phyloP scores from a whole-genome alignment of 805 yeast species.

The Saccharomycopsis malanga region DNA sequence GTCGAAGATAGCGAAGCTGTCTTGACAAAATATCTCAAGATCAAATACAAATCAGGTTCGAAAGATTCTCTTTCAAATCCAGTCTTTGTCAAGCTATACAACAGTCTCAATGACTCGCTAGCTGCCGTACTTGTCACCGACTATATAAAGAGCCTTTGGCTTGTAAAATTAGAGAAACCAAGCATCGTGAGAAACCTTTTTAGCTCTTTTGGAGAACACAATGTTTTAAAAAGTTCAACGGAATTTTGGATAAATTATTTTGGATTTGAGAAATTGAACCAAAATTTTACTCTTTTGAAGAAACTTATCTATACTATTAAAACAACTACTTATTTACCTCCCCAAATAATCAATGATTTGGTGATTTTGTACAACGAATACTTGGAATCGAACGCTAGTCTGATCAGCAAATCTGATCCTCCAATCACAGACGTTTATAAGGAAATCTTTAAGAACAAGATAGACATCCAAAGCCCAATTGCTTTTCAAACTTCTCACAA shows the following conservation, averaged over 20 bases:
- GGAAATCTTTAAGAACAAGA: constrained; percentile 10
- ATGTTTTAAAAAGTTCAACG: constrained; percentile 21
- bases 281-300: constrained; percentile 39
- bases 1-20: not conserved
- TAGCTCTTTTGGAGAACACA: not conserved
- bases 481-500: constrained; percentile 23
- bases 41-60: not conserved
- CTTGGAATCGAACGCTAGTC: constrained; percentile 25
- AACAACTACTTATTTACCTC: constrained; percentile 41
- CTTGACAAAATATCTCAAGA: constrained; percentile 1
- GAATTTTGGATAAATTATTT: constrained; percentile 54
- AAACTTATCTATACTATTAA: constrained; percentile 41
- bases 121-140: constrained; percentile 1
- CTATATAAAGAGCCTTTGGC: constrained; percentile 1
- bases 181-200: not conserved
- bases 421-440: constrained; percentile 2
- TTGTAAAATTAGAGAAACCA: not conserved
- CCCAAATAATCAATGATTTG: constrained; percentile 38
- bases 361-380: constrained; percentile 34
- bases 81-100: not conserved
- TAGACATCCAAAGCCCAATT: constrained; percentile 15
- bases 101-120: constrained; percentile 2
- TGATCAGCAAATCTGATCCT: not conserved
- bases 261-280: constrained; percentile 42
- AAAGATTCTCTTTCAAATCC: not conserved